A percentile compares a stretch with the other conserved stretches of the same genome.
Conservation (phyloP, 371 early-diverging fungal genomes). For the Rhizopus microsporus region DNA sequence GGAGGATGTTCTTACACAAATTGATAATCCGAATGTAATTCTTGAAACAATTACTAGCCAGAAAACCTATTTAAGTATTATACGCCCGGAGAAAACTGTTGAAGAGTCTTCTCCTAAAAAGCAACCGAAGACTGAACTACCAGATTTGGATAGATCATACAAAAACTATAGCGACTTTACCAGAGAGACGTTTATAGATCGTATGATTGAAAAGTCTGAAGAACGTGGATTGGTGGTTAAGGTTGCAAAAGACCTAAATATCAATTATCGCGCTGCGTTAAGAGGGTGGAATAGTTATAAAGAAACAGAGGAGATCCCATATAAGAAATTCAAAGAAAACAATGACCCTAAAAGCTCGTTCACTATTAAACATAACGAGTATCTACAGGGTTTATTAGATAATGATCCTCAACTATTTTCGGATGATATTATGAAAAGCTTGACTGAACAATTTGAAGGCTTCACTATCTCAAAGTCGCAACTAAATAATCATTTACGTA, state of each 20-base stretch:
- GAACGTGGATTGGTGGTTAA: constrained; percentile 23
- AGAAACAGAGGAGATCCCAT: constrained; percentile 11
- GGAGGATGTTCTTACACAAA: constrained; percentile 21
- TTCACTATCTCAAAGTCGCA: constrained; percentile 16
- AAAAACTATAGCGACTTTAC: constrained; percentile 17
- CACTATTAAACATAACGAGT: constrained; percentile 10
- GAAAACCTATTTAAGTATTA: constrained; percentile 22
- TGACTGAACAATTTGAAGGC: constrained; percentile 14
- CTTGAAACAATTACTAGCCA: constrained; percentile 18
- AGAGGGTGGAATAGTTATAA: constrained; percentile 13
- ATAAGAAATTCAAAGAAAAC: constrained; percentile 13
- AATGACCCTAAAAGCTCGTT: constrained; percentile 16
- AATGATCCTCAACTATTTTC: constrained; percentile 13
- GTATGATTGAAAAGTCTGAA: constrained; percentile 22
- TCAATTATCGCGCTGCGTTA: constrained; percentile 19
- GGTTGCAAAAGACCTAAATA: constrained; percentile 20
- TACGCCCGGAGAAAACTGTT: constrained; percentile 15
- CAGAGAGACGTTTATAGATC: constrained; percentile 22
- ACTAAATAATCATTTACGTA: constrained; percentile 15
- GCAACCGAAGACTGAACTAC: constrained; percentile 16
- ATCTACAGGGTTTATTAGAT: constrained; percentile 10
- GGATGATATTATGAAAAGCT: constrained; percentile 14
- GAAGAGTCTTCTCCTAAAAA: constrained; percentile 17
- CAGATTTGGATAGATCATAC: constrained; percentile 18
- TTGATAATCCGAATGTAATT: constrained; percentile 17